Conservation (phyloP, 106 monocot species). For the Ottelia alismoides region DNA sequence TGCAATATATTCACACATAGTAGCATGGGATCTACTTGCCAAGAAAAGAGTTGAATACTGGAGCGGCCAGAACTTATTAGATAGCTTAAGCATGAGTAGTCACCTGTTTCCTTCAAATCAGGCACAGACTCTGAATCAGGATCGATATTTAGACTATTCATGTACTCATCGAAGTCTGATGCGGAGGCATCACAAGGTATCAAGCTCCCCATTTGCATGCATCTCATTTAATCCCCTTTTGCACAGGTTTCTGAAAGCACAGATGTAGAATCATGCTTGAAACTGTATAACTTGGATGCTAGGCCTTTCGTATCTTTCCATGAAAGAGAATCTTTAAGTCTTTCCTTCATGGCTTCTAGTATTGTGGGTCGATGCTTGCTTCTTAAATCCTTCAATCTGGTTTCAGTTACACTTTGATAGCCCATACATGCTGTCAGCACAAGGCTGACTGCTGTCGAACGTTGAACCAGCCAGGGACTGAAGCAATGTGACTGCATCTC, state of each 20-base stretch:
- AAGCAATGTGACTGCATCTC: constrained; percentile 87
- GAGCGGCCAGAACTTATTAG: no score
- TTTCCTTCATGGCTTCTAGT: constrained; percentile 64
- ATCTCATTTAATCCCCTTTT: constrained; percentile 18
- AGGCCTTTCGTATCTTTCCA: constrained; percentile 67
- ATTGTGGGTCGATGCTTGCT: constrained; percentile 60
- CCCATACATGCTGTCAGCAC: constrained; percentile 96
- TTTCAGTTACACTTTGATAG: constrained; percentile 67
- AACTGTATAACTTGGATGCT: constrained; percentile 83
- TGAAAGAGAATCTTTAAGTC: constrained; percentile 39
- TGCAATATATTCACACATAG: no score
- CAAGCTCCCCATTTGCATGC: constrained; percentile 24
- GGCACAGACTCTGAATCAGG: constrained; percentile 45
- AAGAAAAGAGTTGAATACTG: no score
- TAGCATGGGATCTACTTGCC: no score
- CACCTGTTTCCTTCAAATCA: constrained; percentile 77
- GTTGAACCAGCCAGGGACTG: constrained; percentile 94
- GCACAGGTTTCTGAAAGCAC: constrained; percentile 27
- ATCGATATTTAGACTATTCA: constrained; percentile 27
- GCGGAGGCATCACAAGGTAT: constrained; percentile 12
- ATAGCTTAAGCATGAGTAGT: no score
- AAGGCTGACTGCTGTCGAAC: constrained; percentile 92
- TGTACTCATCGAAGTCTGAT: constrained; percentile 28
- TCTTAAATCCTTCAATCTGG: constrained; percentile 46
- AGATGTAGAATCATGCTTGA: constrained; percentile 65